A percentile compares a stretch with the other conserved stretches of the same genome.
These are phyloP conservation scores for Phaeomoniella chlamydospora DNA, from an alignment of 2,329 filamentous ascomycete species.

Conservation along the genomic window DNA sequence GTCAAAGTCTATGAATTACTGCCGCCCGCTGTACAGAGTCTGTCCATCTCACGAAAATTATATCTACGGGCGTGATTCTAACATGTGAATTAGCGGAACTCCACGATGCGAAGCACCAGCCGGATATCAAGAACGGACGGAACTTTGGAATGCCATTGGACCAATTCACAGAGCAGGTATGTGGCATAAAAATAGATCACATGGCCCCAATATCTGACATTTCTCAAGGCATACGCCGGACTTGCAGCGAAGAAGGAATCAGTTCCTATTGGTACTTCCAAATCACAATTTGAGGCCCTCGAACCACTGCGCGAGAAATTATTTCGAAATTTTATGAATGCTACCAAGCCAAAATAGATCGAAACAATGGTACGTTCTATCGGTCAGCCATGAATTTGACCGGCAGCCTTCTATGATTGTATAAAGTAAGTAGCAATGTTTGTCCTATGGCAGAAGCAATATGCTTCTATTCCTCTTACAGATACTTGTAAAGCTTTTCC, in stretches of 20 bases:
- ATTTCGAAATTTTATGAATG: not conserved
- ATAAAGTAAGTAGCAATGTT: no score
- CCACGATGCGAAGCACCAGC: constrained; percentile 40
- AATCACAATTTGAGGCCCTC: constrained; percentile 26
- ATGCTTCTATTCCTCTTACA: no score
- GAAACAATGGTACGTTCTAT: no score
- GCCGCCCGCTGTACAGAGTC: constrained; percentile 39
- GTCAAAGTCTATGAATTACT: constrained; percentile 41
- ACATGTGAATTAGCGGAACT: constrained; percentile 24
- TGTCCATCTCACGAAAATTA: no score
- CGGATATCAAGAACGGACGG: constrained; percentile 34
- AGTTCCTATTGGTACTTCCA: constrained; percentile 32
- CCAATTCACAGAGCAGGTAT: constrained; percentile 32
- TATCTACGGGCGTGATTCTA: not conserved
- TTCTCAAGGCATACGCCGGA: constrained; percentile 24
- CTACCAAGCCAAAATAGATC: no score
- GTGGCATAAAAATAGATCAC: constrained; percentile 1
- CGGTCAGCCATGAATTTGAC: no score
- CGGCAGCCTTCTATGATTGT: no score
- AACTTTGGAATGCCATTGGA: constrained; percentile 39
- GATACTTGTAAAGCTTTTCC: no score
- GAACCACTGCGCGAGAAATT: constrained; percentile 16
- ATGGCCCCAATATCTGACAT: constrained; percentile 1
- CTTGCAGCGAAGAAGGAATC: constrained; percentile 34
- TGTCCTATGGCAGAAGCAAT: no score